Evolutionary conservation across 371 early-diverging fungal species (phyloP).

Genomic region (Mortierella sp.): DNA sequence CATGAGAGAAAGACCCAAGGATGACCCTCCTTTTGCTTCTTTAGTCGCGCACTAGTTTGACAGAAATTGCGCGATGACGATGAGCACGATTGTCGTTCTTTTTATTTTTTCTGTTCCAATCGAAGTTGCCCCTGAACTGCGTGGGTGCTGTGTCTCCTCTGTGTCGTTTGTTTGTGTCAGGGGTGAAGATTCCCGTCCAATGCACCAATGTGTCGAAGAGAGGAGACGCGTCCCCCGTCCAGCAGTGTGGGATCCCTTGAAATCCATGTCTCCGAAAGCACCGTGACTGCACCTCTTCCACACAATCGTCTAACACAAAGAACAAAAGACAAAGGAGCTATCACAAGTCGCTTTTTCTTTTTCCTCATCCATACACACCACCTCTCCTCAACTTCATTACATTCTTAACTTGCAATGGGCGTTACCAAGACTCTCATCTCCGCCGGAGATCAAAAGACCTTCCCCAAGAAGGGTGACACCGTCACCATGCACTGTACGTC

Average conservation of each 20-base stretch:
- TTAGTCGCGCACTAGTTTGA: not conserved
- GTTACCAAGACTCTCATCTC: constrained; percentile 59
- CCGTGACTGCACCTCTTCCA: not conserved
- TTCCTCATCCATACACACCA: constrained; percentile 3
- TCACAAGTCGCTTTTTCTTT: constrained; percentile 2
- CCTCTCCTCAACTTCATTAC: not conserved
- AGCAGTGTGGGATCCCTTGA: not conserved
- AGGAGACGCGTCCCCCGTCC: not conserved
- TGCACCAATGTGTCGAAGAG: too few relatives aligned
- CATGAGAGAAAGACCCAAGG: too few relatives aligned
- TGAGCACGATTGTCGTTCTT: not conserved
- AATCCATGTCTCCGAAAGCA: not conserved
- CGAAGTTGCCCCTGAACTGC: not conserved
- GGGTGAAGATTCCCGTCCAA: not conserved
- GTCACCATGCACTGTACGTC: constrained; percentile 82
- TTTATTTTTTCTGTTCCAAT: not conserved
- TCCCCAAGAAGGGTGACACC: constrained; percentile 86
- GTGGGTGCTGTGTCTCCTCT: not conserved
- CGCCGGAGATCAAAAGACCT: constrained; percentile 86
- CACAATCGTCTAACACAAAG: not conserved
- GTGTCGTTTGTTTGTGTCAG: not conserved
- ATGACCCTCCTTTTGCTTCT: not conserved
- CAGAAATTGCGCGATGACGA: not conserved
- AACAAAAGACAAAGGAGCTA: not conserved
- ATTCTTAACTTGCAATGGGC: constrained; percentile 31